Percentiles rank a stretch among this genome's conserved stretches.
These are phyloP conservation scores for Chytridium lagenaria DNA, from an alignment of 371 early-diverging fungal genomes.

Conservation along the genomic window DNA sequence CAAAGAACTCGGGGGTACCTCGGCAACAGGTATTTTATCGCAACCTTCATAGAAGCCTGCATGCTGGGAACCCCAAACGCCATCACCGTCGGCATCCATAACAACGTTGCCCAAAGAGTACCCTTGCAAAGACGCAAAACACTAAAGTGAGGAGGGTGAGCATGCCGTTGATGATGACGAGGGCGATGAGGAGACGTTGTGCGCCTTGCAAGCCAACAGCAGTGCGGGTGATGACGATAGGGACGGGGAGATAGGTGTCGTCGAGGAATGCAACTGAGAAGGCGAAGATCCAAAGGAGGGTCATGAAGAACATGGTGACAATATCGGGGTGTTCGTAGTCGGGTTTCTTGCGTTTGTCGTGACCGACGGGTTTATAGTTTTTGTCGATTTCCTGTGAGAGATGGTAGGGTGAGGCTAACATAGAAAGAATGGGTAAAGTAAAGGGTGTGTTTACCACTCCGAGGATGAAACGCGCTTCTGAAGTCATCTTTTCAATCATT, in stretches of 20 bases:
- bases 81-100: conserved; percentile 35
- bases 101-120: conserved; percentile 15
- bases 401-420: background rate
- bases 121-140: conserved; percentile 32
- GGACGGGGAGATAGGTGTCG: conserved; percentile 23
- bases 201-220: conserved; percentile 11
- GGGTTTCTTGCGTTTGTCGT: background rate
- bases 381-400: conserved; percentile 36
- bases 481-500: conserved; percentile 26
- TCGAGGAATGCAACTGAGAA: conserved; percentile 16
- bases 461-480: conserved; percentile 33
- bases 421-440: background rate
- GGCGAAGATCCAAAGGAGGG: conserved; percentile 20
- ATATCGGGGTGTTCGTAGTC: conserved; percentile 30
- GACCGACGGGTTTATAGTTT: conserved; percentile 28
- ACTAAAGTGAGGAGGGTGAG: conserved; percentile 21
- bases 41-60: conserved; percentile 38
- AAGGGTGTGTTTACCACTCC: conserved; percentile 23
- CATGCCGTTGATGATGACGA: conserved; percentile 29
- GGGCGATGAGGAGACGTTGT: conserved; percentile 15
- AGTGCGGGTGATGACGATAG: conserved; percentile 11
- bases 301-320: background rate
- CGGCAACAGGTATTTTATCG: conserved; percentile 25
- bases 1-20: conserved; percentile 39
- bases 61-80: conserved; percentile 37